These are phyloP conservation scores for Fusarium brachygibbosum DNA, from an alignment of 2,329 filamentous ascomycete species.

Conservation along the genomic window DNA sequence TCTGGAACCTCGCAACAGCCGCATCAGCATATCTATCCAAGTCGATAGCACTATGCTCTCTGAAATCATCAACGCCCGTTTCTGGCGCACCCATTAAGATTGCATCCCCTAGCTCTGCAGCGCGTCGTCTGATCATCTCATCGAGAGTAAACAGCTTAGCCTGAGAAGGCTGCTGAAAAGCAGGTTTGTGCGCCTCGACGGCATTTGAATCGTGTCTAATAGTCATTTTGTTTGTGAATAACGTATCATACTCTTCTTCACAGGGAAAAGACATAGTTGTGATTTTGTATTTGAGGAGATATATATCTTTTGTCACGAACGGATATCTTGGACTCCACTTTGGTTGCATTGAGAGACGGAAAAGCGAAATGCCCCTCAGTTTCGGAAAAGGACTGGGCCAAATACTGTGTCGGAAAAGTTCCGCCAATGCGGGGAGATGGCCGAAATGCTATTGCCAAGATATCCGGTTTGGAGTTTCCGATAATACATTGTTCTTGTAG, in stretches of 20 bases:
- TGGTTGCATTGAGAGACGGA: constrained; percentile 2
- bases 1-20: constrained; percentile 34
- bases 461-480: constrained; percentile 26
- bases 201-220: constrained; percentile 42
- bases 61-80: constrained; percentile 33
- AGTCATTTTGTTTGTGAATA: constrained; percentile 28
- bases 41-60: constrained; percentile 39
- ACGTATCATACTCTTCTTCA: not conserved
- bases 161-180: constrained; percentile 8
- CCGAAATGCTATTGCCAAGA: not conserved
- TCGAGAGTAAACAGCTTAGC: constrained; percentile 41
- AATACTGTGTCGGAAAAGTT: constrained; percentile 1
- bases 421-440: not conserved
- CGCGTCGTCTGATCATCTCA: constrained; percentile 39
- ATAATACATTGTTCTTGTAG: not conserved
- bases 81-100: constrained; percentile 34
- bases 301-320: constrained; percentile 10
- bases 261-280: not conserved
- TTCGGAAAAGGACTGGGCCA: constrained; percentile 14
- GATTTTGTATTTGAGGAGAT: not conserved
- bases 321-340: constrained; percentile 23
- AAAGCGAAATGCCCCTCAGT: constrained; percentile 23
- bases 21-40: constrained; percentile 44
- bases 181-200: constrained; percentile 19
- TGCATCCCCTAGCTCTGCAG: constrained; percentile 25